Percentiles rank a stretch among this genome's conserved stretches.
Conservation (phyloP, 352 stramenopile genomes). For the Saprolegnia parasitica region DNA sequence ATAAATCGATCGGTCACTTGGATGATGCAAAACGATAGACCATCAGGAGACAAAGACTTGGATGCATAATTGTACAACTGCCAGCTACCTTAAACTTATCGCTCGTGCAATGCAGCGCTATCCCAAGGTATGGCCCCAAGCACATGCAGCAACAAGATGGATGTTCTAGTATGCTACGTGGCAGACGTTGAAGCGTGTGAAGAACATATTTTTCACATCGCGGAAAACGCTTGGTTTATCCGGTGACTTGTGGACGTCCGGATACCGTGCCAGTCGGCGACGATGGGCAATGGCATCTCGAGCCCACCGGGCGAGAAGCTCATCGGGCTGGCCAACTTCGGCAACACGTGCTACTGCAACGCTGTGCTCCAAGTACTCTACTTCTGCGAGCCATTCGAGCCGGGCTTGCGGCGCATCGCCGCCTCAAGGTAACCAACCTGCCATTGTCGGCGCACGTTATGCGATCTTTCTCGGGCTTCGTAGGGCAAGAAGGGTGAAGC, state of each 20-base stretch:
- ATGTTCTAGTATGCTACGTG: too few species aligned
- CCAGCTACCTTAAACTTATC: too few species aligned
- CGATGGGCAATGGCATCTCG: conserved; percentile 29
- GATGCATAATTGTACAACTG: too few species aligned
- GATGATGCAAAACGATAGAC: too few species aligned
- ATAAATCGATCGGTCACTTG: too few species aligned
- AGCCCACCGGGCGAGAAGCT: conserved; percentile 31
- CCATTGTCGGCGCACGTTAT: neutral
- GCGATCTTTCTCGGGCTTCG: neutral
- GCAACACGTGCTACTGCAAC: conserved; percentile 46
- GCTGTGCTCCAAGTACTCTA: conserved; percentile 34
- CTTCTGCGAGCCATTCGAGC: conserved; percentile 29
- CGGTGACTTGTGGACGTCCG: neutral
- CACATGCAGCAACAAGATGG: too few species aligned
- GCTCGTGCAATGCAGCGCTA: too few species aligned
- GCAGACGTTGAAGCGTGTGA: too few species aligned
- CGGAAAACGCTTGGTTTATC: conserved; percentile 8
- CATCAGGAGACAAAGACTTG: too few species aligned
- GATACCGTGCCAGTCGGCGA: neutral
- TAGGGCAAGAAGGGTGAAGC: conserved; percentile 21
- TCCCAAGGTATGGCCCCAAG: too few species aligned
- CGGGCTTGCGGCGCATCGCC: conserved; percentile 12
- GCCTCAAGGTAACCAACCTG: conserved; percentile 12
- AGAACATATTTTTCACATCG: neutral
- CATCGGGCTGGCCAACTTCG: conserved; percentile 43